Conservation (phyloP, 1,284 basidiomycete genomes). For the Pascua sp. region DNA sequence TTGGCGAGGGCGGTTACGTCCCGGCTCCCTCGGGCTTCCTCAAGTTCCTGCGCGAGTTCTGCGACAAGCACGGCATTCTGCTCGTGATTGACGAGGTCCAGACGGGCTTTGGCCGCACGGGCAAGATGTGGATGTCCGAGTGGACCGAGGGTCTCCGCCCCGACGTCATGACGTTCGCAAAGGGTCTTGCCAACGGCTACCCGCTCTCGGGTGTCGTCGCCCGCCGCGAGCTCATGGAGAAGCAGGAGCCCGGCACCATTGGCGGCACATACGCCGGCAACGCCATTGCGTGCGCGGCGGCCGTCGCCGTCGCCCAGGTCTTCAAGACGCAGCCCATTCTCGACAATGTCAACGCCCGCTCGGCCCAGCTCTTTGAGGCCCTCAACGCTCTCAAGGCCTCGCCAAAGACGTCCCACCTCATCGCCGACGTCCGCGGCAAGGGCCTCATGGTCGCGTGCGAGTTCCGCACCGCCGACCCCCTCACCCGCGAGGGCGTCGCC, state of each 20-base stretch:
- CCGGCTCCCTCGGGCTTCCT: conserved; percentile 79
- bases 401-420: conserved; percentile 53
- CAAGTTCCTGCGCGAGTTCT: conserved; percentile 72
- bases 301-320: conserved; percentile 71
- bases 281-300: conserved; percentile 82
- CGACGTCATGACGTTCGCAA: conserved; percentile 85
- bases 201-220: conserved; percentile 83
- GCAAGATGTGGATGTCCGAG: conserved; percentile 77
- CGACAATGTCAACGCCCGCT: conserved; percentile 71
- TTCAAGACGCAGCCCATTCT: conserved; percentile 74
- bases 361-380: conserved; percentile 64
- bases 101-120: conserved; percentile 83
- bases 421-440: conserved; percentile 51
- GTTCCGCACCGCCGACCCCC: conserved; percentile 29
- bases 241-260: conserved; percentile 74
- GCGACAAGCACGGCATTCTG: conserved; percentile 79
- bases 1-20: conserved; percentile 91
- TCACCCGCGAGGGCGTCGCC: conserved; percentile 37
- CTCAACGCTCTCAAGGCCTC: conserved; percentile 52
- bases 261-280: conserved; percentile 90
- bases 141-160: conserved; percentile 67
- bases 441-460: conserved; percentile 50
- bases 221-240: conserved; percentile 76
- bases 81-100: conserved; percentile 83
- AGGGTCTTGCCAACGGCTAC: conserved; percentile 64